Evolutionary conservation across 768 basidiomycete genomes (phyloP).

Genomic region (Favolaschia claudopus): DNA sequence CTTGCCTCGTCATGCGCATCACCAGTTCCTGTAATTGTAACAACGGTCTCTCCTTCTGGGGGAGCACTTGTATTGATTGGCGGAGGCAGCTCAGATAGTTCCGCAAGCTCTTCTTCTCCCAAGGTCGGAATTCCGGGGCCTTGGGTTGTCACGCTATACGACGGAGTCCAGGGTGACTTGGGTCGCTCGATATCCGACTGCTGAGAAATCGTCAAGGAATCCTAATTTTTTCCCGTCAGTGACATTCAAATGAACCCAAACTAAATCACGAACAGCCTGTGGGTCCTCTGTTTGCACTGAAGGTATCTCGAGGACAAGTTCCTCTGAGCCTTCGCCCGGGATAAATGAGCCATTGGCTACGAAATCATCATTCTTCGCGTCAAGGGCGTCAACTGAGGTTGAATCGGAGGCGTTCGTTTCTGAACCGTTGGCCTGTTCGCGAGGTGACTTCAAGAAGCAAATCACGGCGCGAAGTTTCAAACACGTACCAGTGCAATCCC

Average conservation of each 20-base stretch:
- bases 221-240: too few relatives aligned
- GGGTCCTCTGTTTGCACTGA: too few relatives aligned
- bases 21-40: constrained; percentile 7
- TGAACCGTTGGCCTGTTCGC: too few relatives aligned
- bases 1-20: constrained; percentile 8
- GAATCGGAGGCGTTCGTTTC: too few relatives aligned
- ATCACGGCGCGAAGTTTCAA: too few relatives aligned
- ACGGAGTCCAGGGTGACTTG: constrained; percentile 41
- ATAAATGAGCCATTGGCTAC: not conserved
- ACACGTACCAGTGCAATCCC: too few relatives aligned
- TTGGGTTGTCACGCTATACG: constrained; percentile 39
- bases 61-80: not conserved
- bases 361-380: not conserved
- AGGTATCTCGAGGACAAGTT: not conserved
- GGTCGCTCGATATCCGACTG: constrained; percentile 15
- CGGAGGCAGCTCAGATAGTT: constrained; percentile 10
- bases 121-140: constrained; percentile 17
- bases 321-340: not conserved
- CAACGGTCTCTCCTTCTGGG: constrained; percentile 10
- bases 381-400: too few relatives aligned
- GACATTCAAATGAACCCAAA: too few relatives aligned
- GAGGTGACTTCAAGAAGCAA: too few relatives aligned
- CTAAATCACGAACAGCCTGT: too few relatives aligned
- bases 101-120: constrained; percentile 15
- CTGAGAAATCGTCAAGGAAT: not conserved